A percentile compares a stretch with the other conserved stretches of the same genome.
Evolutionary conservation across 2,329 filamentous ascomycete species (phyloP).

Genomic region (Ascochyta lentis): DNA sequence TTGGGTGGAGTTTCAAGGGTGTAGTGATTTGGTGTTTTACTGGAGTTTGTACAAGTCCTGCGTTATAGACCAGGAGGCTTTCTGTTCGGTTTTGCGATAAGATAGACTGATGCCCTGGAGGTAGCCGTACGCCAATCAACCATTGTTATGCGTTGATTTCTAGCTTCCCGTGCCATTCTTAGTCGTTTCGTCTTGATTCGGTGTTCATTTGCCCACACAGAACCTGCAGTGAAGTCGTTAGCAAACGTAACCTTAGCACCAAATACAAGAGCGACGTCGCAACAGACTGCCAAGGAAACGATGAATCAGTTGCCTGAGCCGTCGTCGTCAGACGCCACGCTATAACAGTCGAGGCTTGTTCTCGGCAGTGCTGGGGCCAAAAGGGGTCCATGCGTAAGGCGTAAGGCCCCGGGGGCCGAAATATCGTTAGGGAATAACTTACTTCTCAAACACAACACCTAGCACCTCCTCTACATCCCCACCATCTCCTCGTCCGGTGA

Average conservation of each 20-base stretch:
- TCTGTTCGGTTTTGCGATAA: neutral
- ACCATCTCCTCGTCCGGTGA: constrained; percentile 83
- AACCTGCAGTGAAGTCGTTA: constrained; percentile 20
- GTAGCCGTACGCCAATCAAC: neutral
- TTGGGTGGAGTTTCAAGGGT: neutral
- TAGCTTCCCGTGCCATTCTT: neutral
- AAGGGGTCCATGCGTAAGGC: constrained; percentile 6
- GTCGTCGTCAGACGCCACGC: constrained; percentile 29
- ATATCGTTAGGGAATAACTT: constrained; percentile 48
- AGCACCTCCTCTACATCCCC: constrained; percentile 95
- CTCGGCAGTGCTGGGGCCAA: constrained; percentile 3
- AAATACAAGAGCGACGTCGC: neutral
- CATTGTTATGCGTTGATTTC: neutral
- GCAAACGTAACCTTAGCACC: neutral
- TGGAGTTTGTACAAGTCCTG: neutral
- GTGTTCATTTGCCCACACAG: constrained; percentile 28
- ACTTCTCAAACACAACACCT: constrained; percentile 98
- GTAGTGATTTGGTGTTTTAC: neutral
- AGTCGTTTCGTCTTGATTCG: neutral
- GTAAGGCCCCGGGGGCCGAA: constrained; percentile 1
- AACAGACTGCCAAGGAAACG: neutral
- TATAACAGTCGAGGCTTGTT: constrained; percentile 23
- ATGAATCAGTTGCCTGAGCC: constrained; percentile 1
- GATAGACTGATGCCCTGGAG: neutral
- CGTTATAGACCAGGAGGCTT: neutral